These are phyloP conservation scores for Oryza brachyantha DNA, from an alignment of 176 grass and related monocot genomes.

Conservation along the genomic window DNA sequence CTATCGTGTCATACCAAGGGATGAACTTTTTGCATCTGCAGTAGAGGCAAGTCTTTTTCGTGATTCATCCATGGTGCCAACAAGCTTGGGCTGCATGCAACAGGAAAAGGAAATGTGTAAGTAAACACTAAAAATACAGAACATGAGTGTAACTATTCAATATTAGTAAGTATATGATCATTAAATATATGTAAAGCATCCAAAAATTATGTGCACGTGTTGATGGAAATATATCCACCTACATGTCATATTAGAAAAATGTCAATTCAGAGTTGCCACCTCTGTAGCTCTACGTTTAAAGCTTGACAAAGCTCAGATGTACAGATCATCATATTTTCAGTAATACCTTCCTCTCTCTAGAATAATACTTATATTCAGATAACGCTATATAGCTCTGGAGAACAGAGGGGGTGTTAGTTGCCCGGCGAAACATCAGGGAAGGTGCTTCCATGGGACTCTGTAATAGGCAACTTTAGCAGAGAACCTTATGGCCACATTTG, in stretches of 20 bases:
- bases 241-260: not conserved
- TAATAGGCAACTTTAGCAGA: too few species aligned
- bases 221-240: not conserved
- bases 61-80: slow-evolving; percentile 56
- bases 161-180: slow-evolving; percentile 8
- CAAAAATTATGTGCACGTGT: slow-evolving; percentile 7
- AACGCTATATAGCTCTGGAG: too few species aligned
- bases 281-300: not conserved
- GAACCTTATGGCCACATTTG: too few species aligned
- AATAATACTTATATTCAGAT: too few species aligned
- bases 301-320: not conserved
- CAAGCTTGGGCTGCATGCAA: slow-evolving; percentile 36
- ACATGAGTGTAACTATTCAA: not conserved
- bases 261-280: not conserved
- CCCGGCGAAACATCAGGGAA: too few species aligned
- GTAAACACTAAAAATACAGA: slow-evolving; percentile 26
- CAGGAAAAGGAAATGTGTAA: slow-evolving; percentile 31
- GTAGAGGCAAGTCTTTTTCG: slow-evolving; percentile 54
- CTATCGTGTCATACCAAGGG: slow-evolving; percentile 51
- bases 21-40: slow-evolving; percentile 46
- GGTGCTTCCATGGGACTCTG: too few species aligned
- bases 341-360: too few species aligned
- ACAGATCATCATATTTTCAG: too few species aligned
- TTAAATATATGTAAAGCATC: not conserved
- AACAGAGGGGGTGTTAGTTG: too few species aligned